Evolutionary conservation across 768 basidiomycete species (phyloP), one percentile per base, ranked within the genome.

Genomic region (Hericium coralloides): DNA sequence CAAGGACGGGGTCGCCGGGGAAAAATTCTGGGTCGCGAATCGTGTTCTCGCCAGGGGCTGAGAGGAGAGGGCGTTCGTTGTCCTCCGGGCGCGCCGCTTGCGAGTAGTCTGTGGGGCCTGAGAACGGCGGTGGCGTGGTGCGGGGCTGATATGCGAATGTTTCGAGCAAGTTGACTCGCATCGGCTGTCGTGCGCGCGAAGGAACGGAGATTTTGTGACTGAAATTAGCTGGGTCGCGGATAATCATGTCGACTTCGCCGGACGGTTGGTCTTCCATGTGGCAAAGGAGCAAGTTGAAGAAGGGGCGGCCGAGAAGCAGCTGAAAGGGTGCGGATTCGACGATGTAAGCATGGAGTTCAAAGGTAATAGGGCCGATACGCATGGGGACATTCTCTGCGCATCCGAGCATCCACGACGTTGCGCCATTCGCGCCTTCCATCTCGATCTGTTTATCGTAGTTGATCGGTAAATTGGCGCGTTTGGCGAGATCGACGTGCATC

Each of bases 1-100:
- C 56, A 0, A 72, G 64, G 0, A 73, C 67, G 0, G 72, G 60
- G 3, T 49, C 55, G 10, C 70, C 69, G 4, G 61, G 65, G 26
- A 55, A 25, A 56, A 70, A 70, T 41, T 69, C 39, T 48, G 62
- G 67, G 48, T 68, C 61, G 9, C 54, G 56, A 23, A 72, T 67
- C 0, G 61, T 55, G 6, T 31, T 45, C 0, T 45, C 45, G 52
- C n/a, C n/a, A n/a, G n/a, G n/a, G n/a, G n/a, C n/a, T n/a, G n/a
- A n/a, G n/a, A n/a, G n/a, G n/a, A n/a, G n/a, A n/a, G n/a, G n/a
- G n/a, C n/a, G n/a, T n/a, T n/a, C n/a, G n/a, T n/a, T n/a, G n/a
- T n/a, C n/a, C n/a, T n/a, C n/a, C n/a, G n/a, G n/a, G n/a, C n/a
- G n/a, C n/a, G n/a, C n/a, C n/a, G n/a, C n/a, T n/a, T 26, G 6